Evolutionary conservation across 768 basidiomycete genomes (phyloP).

Genomic region (Amanita subjunquillea): DNA sequence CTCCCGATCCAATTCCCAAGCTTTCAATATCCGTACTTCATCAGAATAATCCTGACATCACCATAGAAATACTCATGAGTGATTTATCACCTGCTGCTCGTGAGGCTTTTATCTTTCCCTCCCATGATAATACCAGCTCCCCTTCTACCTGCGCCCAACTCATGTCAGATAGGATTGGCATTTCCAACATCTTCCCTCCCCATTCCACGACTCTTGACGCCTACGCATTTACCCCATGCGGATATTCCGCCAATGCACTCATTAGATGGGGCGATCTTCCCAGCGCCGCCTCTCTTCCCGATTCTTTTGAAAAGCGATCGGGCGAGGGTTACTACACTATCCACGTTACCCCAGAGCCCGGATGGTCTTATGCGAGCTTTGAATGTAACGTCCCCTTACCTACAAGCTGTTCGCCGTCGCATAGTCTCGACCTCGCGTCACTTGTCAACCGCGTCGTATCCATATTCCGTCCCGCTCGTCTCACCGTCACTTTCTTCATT

Average conservation of each 20-base stretch:
- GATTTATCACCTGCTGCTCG: conserved; percentile 71
- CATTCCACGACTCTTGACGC: conserved; percentile 80
- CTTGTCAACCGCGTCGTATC: conserved; percentile 82
- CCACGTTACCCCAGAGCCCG: conserved; percentile 96
- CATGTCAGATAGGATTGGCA: conserved; percentile 66
- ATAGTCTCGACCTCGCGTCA: conserved; percentile 64
- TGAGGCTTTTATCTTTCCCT: conserved; percentile 57
- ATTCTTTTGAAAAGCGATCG: conserved; percentile 11
- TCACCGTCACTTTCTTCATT: conserved; percentile 87
- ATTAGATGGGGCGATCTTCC: conserved; percentile 45
- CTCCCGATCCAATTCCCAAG: conserved; percentile 8
- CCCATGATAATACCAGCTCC: conserved; percentile 20
- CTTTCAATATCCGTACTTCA: conserved; percentile 8
- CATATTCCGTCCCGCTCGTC: conserved; percentile 85
- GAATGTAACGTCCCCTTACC: conserved; percentile 90
- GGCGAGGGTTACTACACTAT: conserved; percentile 97
- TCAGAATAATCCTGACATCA: conserved; percentile 56
- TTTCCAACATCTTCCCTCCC: conserved; percentile 72
- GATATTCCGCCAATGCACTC: conserved; percentile 92
- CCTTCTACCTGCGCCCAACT: conserved; percentile 46
- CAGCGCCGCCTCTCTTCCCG: conserved; percentile 9
- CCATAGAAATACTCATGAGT: conserved; percentile 98
- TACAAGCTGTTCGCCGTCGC: conserved; percentile 5
- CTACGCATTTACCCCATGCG: conserved; percentile 91
- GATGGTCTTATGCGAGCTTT: conserved; percentile 98